Evolutionary conservation across 2,329 filamentous ascomycete species (phyloP).

Genomic region (Aureobasidium melanogenum): DNA sequence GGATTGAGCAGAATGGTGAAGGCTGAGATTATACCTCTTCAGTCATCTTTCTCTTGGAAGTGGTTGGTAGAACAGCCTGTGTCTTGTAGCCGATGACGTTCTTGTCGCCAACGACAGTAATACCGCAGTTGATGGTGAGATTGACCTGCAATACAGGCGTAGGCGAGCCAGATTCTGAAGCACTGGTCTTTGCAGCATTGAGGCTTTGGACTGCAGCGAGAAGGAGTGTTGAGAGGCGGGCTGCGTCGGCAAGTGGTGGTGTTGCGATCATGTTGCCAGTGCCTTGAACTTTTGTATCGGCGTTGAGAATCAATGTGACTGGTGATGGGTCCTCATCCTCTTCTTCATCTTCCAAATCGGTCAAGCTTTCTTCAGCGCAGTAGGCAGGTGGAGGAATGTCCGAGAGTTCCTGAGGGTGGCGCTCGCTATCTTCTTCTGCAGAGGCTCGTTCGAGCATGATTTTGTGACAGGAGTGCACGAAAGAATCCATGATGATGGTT

Average conservation of each 20-base stretch:
- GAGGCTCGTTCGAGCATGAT: slow-evolving; percentile 19
- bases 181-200: slow-evolving; percentile 24
- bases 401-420: slow-evolving; percentile 11
- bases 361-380: neutral
- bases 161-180: slow-evolving; percentile 31
- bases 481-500: slow-evolving; percentile 17
- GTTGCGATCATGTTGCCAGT: slow-evolving; percentile 44
- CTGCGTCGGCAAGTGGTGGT: slow-evolving; percentile 29
- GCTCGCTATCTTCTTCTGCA: slow-evolving; percentile 8
- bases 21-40: neutral
- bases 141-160: slow-evolving; percentile 39
- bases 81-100: slow-evolving; percentile 24
- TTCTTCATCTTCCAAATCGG: slow-evolving; percentile 15
- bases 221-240: slow-evolving; percentile 37
- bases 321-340: slow-evolving; percentile 24
- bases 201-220: slow-evolving; percentile 38
- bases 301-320: slow-evolving; percentile 42
- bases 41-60: slow-evolving; percentile 18
- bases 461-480: slow-evolving; percentile 19
- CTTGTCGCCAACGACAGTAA: slow-evolving; percentile 23
- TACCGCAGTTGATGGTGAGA: slow-evolving; percentile 30
- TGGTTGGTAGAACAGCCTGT: neutral
- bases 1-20: neutral
- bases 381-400: slow-evolving; percentile 21
- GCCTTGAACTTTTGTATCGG: slow-evolving; percentile 38